Evolutionary conservation across 345 rosid genomes (phyloP), one percentile per base, ranked within the genome.

Genomic region (Viola odorata): DNA sequence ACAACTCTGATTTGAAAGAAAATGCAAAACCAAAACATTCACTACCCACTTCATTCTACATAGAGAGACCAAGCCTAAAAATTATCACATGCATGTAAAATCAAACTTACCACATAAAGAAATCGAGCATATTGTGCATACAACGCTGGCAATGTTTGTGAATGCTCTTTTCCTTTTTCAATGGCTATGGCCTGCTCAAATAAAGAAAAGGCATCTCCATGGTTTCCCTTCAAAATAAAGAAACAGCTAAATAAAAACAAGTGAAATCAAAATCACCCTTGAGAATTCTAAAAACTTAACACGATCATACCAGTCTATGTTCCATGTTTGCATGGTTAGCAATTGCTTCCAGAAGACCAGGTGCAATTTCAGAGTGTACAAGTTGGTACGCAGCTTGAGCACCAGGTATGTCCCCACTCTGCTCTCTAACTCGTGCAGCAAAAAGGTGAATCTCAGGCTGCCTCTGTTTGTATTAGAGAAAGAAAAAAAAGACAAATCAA

Each of bases 271-370:
- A 38, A 8, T 59, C 37, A 49, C 53, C 38, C 51, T 40, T 63
- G 60, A 51, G 50, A 44, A 57, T 16, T 60, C 55, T 12, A 77
- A 32, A 14, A 58, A 65, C 61, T 50, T 44, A 61, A 53, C 45
- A 45, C 47, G 42, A 62, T 48, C 87, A 64, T 81, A 91, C 98
- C 80, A 79, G 78, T 50, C 98, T 80, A 13, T n/a, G 69, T 74
- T 95, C 99, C 99, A 95, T 91, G 77, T 91, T 85, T 3, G 96
- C 98, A 73, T 95, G 99, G 76, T 88, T 91, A 32, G 81, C 79
- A 73, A 95, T 84, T 45, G 98, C 99, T 81, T 95, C 99, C 63
- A 95, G 73, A 63, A 95, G 87, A 57, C 96, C 99, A 14, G 99
- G 99, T 40, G 99, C 74, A 64, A 83, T 82, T 80, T 95, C 96